Conservation (phyloP, 2,329 filamentous ascomycete genomes). For the Calonectria ilicicola region DNA sequence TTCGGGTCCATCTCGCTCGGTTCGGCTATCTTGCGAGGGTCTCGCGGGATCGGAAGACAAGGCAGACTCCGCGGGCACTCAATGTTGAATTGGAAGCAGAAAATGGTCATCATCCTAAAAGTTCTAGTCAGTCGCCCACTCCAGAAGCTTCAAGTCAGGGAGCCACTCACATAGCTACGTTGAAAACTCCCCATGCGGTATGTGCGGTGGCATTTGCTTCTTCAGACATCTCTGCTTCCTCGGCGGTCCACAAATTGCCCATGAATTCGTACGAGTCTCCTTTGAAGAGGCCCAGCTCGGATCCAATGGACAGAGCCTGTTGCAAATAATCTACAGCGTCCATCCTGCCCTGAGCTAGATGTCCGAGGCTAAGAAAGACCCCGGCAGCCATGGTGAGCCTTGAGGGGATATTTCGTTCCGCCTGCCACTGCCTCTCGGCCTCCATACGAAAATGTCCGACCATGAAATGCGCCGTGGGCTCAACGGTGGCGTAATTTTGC, state of each 20-base stretch:
- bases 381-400: constrained; percentile 11
- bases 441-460: constrained; percentile 1
- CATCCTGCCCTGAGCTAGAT: constrained; percentile 2
- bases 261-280: background rate
- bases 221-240: background rate
- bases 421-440: constrained; percentile 2
- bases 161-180: constrained; percentile 5
- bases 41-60: background rate
- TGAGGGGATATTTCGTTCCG: background rate
- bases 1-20: background rate
- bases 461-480: background rate
- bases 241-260: background rate
- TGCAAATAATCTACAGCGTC: background rate
- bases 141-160: background rate
- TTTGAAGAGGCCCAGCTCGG: background rate
- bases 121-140: background rate
- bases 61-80: background rate
- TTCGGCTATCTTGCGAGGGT: background rate
- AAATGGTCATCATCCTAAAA: constrained; percentile 8
- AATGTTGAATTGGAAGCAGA: constrained; percentile 6
- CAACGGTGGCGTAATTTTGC: background rate
- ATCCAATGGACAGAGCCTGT: background rate
- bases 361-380: constrained; percentile 13
- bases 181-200: constrained; percentile 15
- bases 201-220: constrained; percentile 4